These are phyloP conservation scores for Thinopyrum elongatum DNA, from an alignment of 176 grass and related monocot genomes.

Conservation along the genomic window DNA sequence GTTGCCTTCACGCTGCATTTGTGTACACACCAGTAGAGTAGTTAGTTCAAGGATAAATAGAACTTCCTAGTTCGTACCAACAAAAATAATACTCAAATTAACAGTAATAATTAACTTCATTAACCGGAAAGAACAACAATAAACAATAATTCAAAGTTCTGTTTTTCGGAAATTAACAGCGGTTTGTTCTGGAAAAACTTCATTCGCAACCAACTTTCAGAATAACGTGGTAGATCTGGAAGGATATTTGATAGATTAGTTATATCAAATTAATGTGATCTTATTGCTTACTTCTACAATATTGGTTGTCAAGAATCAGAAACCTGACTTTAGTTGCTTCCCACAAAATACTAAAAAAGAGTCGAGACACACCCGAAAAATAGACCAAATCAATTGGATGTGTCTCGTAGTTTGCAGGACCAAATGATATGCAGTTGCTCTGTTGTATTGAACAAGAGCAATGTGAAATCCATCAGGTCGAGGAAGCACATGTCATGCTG, in stretches of 20 bases:
- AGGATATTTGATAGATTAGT: not conserved
- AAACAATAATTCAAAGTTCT: too few species aligned
- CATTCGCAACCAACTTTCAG: too few species aligned
- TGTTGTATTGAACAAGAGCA: not conserved
- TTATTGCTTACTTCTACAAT: not conserved
- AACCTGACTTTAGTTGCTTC: not conserved
- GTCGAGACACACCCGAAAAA: not conserved
- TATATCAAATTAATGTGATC: not conserved
- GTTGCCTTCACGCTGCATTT: conserved; percentile 75
- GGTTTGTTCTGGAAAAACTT: not conserved
- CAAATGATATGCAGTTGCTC: not conserved
- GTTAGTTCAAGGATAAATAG: not conserved
- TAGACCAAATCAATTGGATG: not conserved
- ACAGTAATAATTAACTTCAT: not conserved
- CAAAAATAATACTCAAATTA: not conserved
- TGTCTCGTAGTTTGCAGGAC: not conserved
- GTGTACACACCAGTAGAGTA: not conserved
- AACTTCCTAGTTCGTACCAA: not conserved
- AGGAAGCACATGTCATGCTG: not conserved
- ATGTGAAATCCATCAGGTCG: not conserved
- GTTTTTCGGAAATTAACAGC: too few species aligned
- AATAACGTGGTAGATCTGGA: not conserved
- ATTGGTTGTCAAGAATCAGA: not conserved
- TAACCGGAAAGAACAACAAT: too few species aligned
- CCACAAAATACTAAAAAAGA: not conserved